A percentile compares a stretch with the other conserved stretches of the same genome.
phyloP scores from a whole-genome alignment of 1,139 yeast species.

The Geotrichum aggregatum region DNA sequence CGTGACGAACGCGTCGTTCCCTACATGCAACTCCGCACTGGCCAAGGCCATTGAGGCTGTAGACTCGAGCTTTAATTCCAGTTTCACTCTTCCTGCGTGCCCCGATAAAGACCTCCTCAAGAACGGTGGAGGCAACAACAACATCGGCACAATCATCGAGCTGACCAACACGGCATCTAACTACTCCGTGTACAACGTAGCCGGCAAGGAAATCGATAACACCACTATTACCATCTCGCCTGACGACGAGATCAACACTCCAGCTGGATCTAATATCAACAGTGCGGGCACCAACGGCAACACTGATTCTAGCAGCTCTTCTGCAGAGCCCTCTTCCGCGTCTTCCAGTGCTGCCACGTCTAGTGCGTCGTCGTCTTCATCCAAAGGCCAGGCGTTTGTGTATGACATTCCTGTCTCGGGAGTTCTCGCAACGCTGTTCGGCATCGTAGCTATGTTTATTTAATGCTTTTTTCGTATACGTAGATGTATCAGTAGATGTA shows the following conservation, averaged over 20 bases:
- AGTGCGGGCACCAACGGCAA: conserved; percentile 17
- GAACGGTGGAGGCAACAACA: conserved; percentile 50
- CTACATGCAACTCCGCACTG: conserved; percentile 13
- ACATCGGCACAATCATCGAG: conserved; percentile 48
- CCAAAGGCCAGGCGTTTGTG: conserved; percentile 14
- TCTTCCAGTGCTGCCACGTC: conserved; percentile 22
- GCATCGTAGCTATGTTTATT: conserved; percentile 25
- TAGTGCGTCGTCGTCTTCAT: conserved; percentile 15
- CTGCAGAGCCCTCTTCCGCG: conserved; percentile 16
- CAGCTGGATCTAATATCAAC: conserved; percentile 24
- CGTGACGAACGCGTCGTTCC: conserved; percentile 17
- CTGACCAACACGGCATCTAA: conserved; percentile 42
- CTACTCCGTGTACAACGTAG: conserved; percentile 48
- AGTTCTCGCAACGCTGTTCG: conserved; percentile 25
- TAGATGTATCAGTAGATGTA: neutral
- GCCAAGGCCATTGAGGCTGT: conserved; percentile 41
- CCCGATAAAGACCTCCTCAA: conserved; percentile 45
- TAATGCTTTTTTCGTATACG: conserved; percentile 10
- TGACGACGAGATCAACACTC: conserved; percentile 30
- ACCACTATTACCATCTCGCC: conserved; percentile 38
- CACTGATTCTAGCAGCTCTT: conserved; percentile 12
- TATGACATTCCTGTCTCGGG: conserved; percentile 23
- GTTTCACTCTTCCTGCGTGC: conserved; percentile 40
- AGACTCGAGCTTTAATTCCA: conserved; percentile 40
- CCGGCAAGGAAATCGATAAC: conserved; percentile 51